These are phyloP conservation scores for Oidium heveae DNA, from an alignment of 2,329 filamentous ascomycete species.

Conservation along the genomic window DNA sequence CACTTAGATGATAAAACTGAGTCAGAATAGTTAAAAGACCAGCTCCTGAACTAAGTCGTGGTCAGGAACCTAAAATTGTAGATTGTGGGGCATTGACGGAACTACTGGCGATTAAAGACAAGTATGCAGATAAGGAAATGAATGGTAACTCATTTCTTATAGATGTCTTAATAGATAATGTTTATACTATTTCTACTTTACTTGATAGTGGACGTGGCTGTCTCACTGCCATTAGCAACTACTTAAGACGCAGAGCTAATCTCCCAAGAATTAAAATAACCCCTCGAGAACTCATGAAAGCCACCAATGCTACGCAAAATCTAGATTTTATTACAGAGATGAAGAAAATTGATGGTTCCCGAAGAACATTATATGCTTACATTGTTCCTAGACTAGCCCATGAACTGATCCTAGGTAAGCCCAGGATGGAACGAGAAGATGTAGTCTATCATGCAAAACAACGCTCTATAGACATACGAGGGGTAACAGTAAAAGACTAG, in stretches of 20 bases:
- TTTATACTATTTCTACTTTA: not conserved
- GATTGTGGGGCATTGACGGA: not conserved
- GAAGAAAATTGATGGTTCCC: not conserved
- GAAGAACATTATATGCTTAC: not conserved
- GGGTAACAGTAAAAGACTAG: not conserved
- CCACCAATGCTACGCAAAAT: not conserved
- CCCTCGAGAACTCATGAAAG: not conserved
- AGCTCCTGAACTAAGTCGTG: not conserved
- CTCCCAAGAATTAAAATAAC: no score
- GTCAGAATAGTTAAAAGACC: not conserved
- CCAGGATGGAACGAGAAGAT: not conserved
- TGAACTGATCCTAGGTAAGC: not conserved
- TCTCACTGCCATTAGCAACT: not conserved
- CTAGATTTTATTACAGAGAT: not conserved
- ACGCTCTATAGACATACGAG: not conserved
- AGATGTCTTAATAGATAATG: not conserved
- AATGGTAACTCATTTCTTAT: not conserved
- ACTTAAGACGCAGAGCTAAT: not conserved
- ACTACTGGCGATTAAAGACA: not conserved
- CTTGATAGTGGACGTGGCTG: not conserved
- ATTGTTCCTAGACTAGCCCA: not conserved
- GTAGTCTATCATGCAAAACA: not conserved
- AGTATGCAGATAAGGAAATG: not conserved
- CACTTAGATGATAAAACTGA: not conserved
- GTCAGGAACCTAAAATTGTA: not conserved